Base-by-base conservation (phyloP, 345 rosid genomes). In the Clarkia xantiana region DNA sequence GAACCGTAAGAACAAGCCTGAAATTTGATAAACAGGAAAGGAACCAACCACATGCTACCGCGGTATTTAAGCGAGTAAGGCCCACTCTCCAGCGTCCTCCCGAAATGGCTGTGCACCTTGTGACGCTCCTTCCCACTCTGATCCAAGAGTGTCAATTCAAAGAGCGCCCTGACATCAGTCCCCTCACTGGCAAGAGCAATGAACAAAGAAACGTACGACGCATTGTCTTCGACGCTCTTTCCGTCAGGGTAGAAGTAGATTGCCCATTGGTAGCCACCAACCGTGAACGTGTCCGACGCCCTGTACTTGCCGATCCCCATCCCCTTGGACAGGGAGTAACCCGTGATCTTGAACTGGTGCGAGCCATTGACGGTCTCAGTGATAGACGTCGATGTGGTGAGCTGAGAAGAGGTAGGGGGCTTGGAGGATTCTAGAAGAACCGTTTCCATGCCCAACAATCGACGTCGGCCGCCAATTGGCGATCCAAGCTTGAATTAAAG, bases 191-290 rank as follows among this genome's bases (percentile, higher is more conserved):
- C 91, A 46, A 82, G 61, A 13, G 84, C 84, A 10, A 82, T 79
- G 65, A 82, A 82, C 45, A 79, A 57, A 10, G 84, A 79, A 6
- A 82, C 84, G 23, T 75, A 69, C 7, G 74, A 48, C 9, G 79
- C 73, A 54, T 79, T 75, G 59, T 82, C 86, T 62, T 82, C 84
- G 20, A 61, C 54, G 74, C 81, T 82, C 63, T 82, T 82, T n/a
- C 91, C 91, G 51, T 76, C 86, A 4, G 91, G 86, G 50, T 82
- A 82, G 52, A 82, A 82, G 52, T 79, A 82, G 57, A 82, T 65
- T 29, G 86, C 91, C 91, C 86, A 79, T 45, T 68, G 63, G 53
- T 70, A 82, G 1, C 86, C 86, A 14, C 91, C 91, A 11, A 82
- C 76, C 53, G 67, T 52, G 60, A 82, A 79, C n/a, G 74, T 79